These are phyloP conservation scores for Neofusicoccum parvum DNA, from an alignment of 2,329 filamentous ascomycete species.

Conservation along the genomic window DNA sequence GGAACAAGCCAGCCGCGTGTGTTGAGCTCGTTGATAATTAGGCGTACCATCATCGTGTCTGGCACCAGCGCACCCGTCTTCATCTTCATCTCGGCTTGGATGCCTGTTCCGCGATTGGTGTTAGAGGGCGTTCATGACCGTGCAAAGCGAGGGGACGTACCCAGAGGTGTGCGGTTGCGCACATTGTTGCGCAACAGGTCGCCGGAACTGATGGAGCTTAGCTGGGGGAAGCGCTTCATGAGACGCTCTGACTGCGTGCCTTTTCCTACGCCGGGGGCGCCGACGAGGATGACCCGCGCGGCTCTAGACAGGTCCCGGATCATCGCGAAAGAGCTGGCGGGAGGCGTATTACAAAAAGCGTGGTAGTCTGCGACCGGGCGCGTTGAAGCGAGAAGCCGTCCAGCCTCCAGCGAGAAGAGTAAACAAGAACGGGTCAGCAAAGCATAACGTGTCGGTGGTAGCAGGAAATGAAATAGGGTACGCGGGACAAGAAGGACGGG, in stretches of 20 bases:
- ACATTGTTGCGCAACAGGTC: conserved; percentile 93
- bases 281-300: conserved; percentile 90
- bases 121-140: not conserved
- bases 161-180: conserved; percentile 80
- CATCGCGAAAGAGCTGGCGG: not conserved
- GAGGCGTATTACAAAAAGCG: not conserved
- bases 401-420: not conserved
- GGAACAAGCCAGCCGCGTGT: conserved; percentile 78
- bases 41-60: conserved; percentile 85
- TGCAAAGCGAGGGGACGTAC: conserved; percentile 51
- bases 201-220: conserved; percentile 90
- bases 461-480: not conserved
- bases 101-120: conserved; percentile 57
- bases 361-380: not conserved
- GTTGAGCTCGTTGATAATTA: conserved; percentile 88
- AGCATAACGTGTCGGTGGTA: not conserved
- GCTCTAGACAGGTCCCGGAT: conserved; percentile 57
- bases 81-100: conserved; percentile 88
- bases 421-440: conserved; percentile 1
- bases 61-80: conserved; percentile 86
- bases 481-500: not conserved
- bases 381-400: not conserved
- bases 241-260: conserved; percentile 93
- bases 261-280: conserved; percentile 95
- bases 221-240: conserved; percentile 81